Base-by-base conservation (phyloP, 495 filamentous ascomycete species). In the Haplographium delicatum region DNA sequence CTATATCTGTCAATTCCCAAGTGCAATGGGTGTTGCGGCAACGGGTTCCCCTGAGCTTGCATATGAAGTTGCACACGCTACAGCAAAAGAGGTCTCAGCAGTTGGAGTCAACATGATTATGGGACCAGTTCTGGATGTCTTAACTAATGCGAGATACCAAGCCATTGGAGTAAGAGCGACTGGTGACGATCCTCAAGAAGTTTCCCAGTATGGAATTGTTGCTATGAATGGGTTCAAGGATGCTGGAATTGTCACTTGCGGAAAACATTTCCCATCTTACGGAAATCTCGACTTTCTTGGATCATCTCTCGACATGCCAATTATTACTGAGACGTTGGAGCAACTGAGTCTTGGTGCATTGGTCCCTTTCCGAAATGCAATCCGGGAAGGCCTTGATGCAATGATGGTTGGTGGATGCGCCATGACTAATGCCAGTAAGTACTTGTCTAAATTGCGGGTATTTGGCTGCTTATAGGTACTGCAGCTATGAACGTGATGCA, bases 351-450 rank as follows among this genome's bases (percentile, higher is more conserved):
- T 93, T 25, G 89, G 79, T 58, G 89, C 89, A 24, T 70, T 95
- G 30, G 82, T 91, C 9, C 89, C 89, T 1, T 95, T 94, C 62
- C 80, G 88, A 8, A 90, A 89, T 67, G 88, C 88, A 20, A 91
- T 94, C 46, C 70, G 74, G 22, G 82, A 88, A 30, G 89, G 89
- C 0, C 64, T 95, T 13, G 89, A 95, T 68, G 84, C 87, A 18
- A 93, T 95, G 84, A 91, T 95, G 75, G 85, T 95, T 5, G 89
- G 89, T 11, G 89, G 89, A 15, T 89, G 88, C 55, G 88, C 88
- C 25, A 89, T 95, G 67, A 81, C 86, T 22, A 93, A 87, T 30
- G 84, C 85, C 11, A 85, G 86, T 25, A 54, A 27, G 52, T 41
- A 20, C 5, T 5, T 5, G n/a, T 26, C 22, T 9, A 19, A 4